Evolutionary conservation across 768 basidiomycete genomes (phyloP).

Genomic region (Cyclocybe aegerita): DNA sequence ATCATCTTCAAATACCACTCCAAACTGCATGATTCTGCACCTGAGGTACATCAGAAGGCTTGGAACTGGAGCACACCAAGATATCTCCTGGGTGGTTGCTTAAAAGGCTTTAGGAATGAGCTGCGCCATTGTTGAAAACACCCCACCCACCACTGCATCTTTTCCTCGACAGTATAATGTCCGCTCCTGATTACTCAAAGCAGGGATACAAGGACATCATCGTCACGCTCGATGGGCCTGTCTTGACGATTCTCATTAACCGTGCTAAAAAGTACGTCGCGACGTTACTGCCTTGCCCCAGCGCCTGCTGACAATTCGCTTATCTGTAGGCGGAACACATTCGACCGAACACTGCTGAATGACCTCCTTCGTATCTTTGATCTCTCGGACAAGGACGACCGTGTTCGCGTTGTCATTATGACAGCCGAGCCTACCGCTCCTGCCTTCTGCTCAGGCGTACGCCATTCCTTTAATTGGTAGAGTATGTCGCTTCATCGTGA

Average conservation of each 20-base stretch:
- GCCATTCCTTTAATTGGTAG: slow-evolving; percentile 7
- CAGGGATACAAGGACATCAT: slow-evolving; percentile 41
- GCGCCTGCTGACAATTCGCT: neutral
- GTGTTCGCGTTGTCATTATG: slow-evolving; percentile 48
- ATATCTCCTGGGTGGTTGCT: no score
- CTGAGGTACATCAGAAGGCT: no score
- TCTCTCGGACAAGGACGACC: slow-evolving; percentile 50
- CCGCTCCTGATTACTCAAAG: slow-evolving; percentile 30
- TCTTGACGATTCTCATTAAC: slow-evolving; percentile 46
- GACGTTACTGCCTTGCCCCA: neutral
- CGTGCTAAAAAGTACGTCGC: slow-evolving; percentile 44
- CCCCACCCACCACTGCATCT: no score
- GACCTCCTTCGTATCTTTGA: slow-evolving; percentile 46
- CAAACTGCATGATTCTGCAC: no score
- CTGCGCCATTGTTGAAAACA: no score
- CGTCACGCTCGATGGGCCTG: slow-evolving; percentile 40
- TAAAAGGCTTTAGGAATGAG: no score
- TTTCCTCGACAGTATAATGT: slow-evolving; percentile 18
- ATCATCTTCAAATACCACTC: no score
- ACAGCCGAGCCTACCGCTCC: slow-evolving; percentile 51
- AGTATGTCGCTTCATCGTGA: neutral
- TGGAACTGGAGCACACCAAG: no score
- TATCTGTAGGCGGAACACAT: slow-evolving; percentile 43
- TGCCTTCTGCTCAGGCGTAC: slow-evolving; percentile 56
- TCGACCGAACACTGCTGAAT: slow-evolving; percentile 26